Conservation (phyloP, 257 asterid species). For the Primulina eburnea region DNA sequence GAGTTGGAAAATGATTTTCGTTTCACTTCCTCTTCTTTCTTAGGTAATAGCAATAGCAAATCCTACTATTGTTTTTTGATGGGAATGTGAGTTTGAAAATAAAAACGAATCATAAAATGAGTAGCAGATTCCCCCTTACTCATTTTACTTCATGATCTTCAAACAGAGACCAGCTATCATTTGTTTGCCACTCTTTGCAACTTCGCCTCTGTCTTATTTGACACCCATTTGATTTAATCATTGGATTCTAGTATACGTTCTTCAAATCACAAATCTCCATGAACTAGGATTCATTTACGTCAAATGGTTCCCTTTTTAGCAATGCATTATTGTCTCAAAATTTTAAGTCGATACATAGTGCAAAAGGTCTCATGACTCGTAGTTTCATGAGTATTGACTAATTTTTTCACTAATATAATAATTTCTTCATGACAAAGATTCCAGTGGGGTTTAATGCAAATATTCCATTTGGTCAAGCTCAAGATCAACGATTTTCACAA, state of each 20-base stretch:
- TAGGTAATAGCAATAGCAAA: neutral
- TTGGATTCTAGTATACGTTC: neutral
- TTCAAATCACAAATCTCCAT: neutral
- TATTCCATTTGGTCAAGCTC: slow-evolving; percentile 38
- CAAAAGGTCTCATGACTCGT: neutral
- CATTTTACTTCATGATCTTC: slow-evolving; percentile 13
- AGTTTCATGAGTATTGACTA: slow-evolving; percentile 11
- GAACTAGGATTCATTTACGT: neutral
- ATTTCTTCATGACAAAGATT: slow-evolving; percentile 39
- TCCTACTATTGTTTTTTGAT: neutral
- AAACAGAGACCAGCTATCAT: neutral
- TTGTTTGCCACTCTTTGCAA: slow-evolving; percentile 12
- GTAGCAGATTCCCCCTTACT: neutral
- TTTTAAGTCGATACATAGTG: neutral
- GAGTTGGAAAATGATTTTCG: slow-evolving; percentile 11
- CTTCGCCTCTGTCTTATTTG: neutral
- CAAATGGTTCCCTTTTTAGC: slow-evolving; percentile 1
- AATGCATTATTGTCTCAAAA: neutral
- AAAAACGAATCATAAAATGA: neutral
- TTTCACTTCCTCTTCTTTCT: neutral
- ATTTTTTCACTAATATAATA: slow-evolving; percentile 28
- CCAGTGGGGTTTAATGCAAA: slow-evolving; percentile 52
- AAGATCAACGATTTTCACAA: slow-evolving; percentile 50
- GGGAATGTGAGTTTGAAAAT: neutral
- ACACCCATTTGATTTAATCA: neutral